phyloP scores from a whole-genome alignment of 768 basidiomycete species.

The Trametes cubensis region DNA sequence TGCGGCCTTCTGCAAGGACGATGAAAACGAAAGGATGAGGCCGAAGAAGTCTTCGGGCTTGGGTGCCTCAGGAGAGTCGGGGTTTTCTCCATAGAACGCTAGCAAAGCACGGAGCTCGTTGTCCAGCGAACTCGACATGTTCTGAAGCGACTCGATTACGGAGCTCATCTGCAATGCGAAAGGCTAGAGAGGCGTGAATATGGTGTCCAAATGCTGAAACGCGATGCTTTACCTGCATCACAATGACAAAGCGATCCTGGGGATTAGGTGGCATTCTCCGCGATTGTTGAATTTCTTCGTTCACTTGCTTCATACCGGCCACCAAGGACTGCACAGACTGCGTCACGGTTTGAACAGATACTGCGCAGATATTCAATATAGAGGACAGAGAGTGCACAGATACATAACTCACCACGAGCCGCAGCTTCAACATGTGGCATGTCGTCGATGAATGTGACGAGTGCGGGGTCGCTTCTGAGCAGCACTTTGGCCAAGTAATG shows the following conservation, averaged over 20 bases:
- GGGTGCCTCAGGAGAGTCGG: slow-evolving; percentile 60
- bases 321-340: slow-evolving; percentile 62
- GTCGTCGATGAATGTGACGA: slow-evolving; percentile 78
- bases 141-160: slow-evolving; percentile 65
- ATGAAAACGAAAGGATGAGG: slow-evolving; percentile 72
- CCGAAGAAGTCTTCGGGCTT: slow-evolving; percentile 87
- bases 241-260: slow-evolving; percentile 61
- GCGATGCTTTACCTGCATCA: slow-evolving; percentile 63
- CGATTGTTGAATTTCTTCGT: slow-evolving; percentile 55
- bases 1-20: slow-evolving; percentile 74
- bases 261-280: slow-evolving; percentile 33
- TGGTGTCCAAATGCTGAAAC: too few species aligned
- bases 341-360: slow-evolving; percentile 68
- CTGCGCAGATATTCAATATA: slow-evolving; percentile 41
- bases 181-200: slow-evolving; percentile 27
- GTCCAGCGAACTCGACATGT: slow-evolving; percentile 59
- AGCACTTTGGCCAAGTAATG: slow-evolving; percentile 86
- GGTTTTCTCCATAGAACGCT: slow-evolving; percentile 77
- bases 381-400: background rate
- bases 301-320: slow-evolving; percentile 57
- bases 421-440: slow-evolving; percentile 82
- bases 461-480: slow-evolving; percentile 61
- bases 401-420: slow-evolving; percentile 60
- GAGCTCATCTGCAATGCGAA: slow-evolving; percentile 47
- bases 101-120: slow-evolving; percentile 63